phyloP scores from a whole-genome alignment of 225 moss, liverwort and hornwort genomes.

The Sphagnum tenellum region DNA sequence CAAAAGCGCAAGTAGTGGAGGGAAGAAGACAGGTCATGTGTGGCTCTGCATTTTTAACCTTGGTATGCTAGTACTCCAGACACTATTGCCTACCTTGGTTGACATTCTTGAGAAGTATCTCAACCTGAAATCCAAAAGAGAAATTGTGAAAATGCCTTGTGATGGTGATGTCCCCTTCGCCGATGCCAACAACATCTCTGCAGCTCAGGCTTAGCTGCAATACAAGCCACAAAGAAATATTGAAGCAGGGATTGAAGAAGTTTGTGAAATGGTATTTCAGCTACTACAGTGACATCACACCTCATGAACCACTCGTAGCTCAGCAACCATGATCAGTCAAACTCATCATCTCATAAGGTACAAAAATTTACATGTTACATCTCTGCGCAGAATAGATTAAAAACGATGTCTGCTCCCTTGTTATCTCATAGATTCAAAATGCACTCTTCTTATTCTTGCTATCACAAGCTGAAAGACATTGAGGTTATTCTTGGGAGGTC shows the following conservation, averaged over 20 bases:
- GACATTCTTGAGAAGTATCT: slow-evolving; percentile 5
- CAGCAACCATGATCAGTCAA: too few species aligned
- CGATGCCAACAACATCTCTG: not conserved
- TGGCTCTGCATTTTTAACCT: slow-evolving; percentile 3
- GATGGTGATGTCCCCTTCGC: slow-evolving; percentile 4
- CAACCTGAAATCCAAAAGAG: not conserved
- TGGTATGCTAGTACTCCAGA: slow-evolving; percentile 1
- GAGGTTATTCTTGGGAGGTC: too few species aligned
- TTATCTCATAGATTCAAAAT: too few species aligned
- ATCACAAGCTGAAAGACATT: too few species aligned
- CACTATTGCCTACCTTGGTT: slow-evolving; percentile 2
- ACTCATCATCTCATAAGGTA: too few species aligned
- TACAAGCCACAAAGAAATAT: slow-evolving; percentile 2
- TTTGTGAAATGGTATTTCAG: slow-evolving; percentile 3
- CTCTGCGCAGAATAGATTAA: too few species aligned
- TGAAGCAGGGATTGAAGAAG: slow-evolving; percentile 1
- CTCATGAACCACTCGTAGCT: not conserved
- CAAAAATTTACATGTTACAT: too few species aligned
- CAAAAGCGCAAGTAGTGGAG: slow-evolving; percentile 1
- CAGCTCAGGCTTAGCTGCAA: slow-evolving; percentile 1
- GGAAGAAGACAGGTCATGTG: slow-evolving; percentile 1
- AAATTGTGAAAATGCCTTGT: slow-evolving; percentile 3
- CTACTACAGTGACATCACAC: slow-evolving; percentile 2
- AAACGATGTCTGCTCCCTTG: too few species aligned
- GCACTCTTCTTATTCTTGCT: too few species aligned